phyloP scores from a whole-genome alignment of 2,329 filamentous ascomycete species.

The Trichophaea hybrida region DNA sequence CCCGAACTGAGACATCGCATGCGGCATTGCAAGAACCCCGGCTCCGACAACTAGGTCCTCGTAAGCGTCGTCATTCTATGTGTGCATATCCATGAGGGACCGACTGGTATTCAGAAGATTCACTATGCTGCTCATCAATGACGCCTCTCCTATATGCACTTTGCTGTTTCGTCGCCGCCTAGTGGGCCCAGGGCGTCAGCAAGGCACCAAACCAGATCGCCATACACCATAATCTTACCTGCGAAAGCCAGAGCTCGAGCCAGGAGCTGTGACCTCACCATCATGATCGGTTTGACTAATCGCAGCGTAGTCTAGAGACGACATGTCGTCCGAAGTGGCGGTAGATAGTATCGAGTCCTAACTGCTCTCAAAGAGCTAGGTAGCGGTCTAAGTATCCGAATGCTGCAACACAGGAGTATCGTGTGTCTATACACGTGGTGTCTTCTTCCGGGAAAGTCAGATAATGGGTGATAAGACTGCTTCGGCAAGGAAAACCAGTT shows the following conservation, averaged over 20 bases:
- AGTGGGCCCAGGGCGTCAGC: neutral
- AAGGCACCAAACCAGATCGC: neutral
- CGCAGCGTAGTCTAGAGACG: slow-evolving; percentile 17
- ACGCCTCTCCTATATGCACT: slow-evolving; percentile 53
- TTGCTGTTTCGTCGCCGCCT: slow-evolving; percentile 5
- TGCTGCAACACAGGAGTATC: neutral
- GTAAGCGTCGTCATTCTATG: slow-evolving; percentile 10
- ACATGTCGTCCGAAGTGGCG: slow-evolving; percentile 4
- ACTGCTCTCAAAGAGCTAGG: neutral
- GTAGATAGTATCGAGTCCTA: too few species aligned
- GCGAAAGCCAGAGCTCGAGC: slow-evolving; percentile 2
- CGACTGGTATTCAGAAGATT: slow-evolving; percentile 93
- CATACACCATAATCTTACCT: neutral
- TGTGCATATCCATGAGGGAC: neutral
- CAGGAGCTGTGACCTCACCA: neutral
- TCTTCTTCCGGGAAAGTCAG: too few species aligned
- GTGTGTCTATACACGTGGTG: too few species aligned
- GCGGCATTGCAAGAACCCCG: slow-evolving; percentile 89
- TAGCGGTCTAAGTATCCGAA: neutral
- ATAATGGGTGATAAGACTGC: too few species aligned
- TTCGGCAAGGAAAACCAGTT: too few species aligned
- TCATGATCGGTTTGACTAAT: slow-evolving; percentile 18
- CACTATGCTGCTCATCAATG: slow-evolving; percentile 80
- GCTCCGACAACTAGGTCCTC: slow-evolving; percentile 64
- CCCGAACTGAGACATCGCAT: slow-evolving; percentile 88